Evolutionary conservation across 768 basidiomycete species (phyloP).

Genomic region (Artomyces pyxidatus): DNA sequence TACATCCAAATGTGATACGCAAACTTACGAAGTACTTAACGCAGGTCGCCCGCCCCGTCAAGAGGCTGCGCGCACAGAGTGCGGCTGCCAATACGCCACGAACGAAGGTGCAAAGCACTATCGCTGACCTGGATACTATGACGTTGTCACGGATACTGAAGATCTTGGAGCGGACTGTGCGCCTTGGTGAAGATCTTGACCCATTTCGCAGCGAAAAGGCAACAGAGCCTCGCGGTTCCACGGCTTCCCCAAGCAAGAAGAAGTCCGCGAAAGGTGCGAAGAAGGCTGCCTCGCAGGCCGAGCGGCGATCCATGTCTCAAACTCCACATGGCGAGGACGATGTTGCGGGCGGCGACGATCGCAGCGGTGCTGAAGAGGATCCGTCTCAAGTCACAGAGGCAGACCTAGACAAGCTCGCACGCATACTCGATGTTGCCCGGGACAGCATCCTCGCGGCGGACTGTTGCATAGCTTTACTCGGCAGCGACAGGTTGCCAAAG

Average conservation of each 20-base stretch:
- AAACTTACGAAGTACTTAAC: conserved; percentile 66
- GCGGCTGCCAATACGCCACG: conserved; percentile 33
- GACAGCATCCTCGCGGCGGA: conserved; percentile 81
- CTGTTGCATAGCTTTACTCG: conserved; percentile 70
- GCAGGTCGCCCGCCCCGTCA: conserved; percentile 58
- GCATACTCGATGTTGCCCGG: conserved; percentile 49
- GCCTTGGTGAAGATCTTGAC: conserved; percentile 65
- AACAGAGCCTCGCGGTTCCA: conserved; percentile 4
- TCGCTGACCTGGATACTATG: conserved; percentile 61
- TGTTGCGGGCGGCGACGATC: conserved; percentile 20
- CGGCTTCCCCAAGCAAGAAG: conserved; percentile 26
- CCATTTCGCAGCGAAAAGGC: conserved; percentile 43
- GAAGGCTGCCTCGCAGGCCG: conserved; percentile 25
- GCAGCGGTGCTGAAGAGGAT: conserved; percentile 14
- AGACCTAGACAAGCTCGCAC: conserved; percentile 44
- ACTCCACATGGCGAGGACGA: conserved; percentile 31
- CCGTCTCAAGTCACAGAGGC: conserved; percentile 31
- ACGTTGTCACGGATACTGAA: conserved; percentile 61
- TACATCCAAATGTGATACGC: conserved; percentile 48
- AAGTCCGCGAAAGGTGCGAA: conserved; percentile 38
- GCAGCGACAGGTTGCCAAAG: conserved; percentile 74
- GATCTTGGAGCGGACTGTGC: conserved; percentile 72
- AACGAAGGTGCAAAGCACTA: conserved; percentile 35
- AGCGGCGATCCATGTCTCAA: conserved; percentile 35
- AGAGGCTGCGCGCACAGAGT: conserved; percentile 46